Percentiles rank a stretch among this genome's conserved stretches.
phyloP scores from a whole-genome alignment of 2,329 filamentous ascomycete genomes.

The Corynespora cassiicola region DNA sequence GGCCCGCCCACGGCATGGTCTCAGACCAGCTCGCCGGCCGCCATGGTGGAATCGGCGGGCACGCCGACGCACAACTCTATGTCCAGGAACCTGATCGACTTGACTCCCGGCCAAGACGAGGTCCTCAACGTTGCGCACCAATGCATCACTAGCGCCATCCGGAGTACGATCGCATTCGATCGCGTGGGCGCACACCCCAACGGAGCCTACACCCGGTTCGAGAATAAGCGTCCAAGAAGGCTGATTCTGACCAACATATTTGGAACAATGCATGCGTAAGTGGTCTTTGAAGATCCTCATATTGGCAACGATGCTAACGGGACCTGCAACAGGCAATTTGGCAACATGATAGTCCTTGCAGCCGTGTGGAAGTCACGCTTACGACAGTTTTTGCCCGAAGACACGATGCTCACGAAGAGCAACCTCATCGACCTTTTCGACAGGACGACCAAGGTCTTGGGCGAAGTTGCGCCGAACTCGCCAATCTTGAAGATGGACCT shows the following conservation, averaged over 20 bases:
- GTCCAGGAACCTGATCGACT: constrained; percentile 37
- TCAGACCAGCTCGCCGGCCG: constrained; percentile 61
- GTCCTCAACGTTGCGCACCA: constrained; percentile 34
- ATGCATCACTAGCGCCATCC: constrained; percentile 68
- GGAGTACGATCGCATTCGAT: constrained; percentile 86
- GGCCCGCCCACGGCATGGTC: constrained; percentile 42
- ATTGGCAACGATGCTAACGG: constrained; percentile 27
- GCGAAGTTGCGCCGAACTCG: constrained; percentile 72
- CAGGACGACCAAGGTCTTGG: constrained; percentile 76
- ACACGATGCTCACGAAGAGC: constrained; percentile 29
- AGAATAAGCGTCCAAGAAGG: constrained; percentile 66
- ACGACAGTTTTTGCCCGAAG: constrained; percentile 35
- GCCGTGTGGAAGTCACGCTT: constrained; percentile 73
- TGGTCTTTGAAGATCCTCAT: constrained; percentile 34
- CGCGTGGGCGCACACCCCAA: constrained; percentile 53
- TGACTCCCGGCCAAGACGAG: constrained; percentile 29
- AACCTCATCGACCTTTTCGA: constrained; percentile 33
- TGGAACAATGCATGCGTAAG: constrained; percentile 94
- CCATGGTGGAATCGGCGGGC: constrained; percentile 30
- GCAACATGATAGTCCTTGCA: constrained; percentile 89
- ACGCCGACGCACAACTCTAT: constrained; percentile 17
- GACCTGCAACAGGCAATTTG: constrained; percentile 77
- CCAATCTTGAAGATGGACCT: constrained; percentile 78
- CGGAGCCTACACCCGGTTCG: constrained; percentile 47
- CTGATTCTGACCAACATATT: constrained; percentile 95